Evolutionary conservation across 2,329 filamentous ascomycete species (phyloP).

Genomic region (Arthrobotrys entomopaga): DNA sequence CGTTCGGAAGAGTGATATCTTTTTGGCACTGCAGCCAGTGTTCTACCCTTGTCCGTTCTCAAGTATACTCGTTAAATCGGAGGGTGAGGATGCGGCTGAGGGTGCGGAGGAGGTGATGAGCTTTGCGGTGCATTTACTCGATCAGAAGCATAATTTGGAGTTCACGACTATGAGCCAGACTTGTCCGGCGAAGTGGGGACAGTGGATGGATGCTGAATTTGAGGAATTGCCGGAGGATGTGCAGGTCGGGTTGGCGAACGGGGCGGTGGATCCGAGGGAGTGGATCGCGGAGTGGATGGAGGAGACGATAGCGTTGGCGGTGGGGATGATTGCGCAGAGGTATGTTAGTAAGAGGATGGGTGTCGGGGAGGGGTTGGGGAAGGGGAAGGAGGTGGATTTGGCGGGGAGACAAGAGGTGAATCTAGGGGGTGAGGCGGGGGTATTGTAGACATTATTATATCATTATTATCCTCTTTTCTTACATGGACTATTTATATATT

Average conservation of each 20-base stretch:
- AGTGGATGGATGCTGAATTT: constrained; percentile 81
- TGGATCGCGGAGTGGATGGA: constrained; percentile 99
- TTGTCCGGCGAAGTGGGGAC: constrained; percentile 84
- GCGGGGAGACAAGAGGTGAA: constrained; percentile 69
- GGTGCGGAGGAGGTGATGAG: constrained; percentile 72
- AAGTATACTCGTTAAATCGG: constrained; percentile 68
- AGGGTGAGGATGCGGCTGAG: constrained; percentile 67
- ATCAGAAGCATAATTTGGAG: constrained; percentile 89
- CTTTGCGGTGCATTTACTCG: constrained; percentile 82
- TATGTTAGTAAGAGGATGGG: constrained; percentile 97
- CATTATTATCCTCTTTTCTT: neutral
- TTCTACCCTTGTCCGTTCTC: constrained; percentile 70
- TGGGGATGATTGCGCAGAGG: constrained; percentile 89
- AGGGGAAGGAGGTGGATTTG: constrained; percentile 68
- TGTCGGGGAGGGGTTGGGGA: constrained; percentile 81
- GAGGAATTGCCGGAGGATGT: constrained; percentile 81
- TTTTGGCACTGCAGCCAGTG: constrained; percentile 92
- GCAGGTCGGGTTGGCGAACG: constrained; percentile 78
- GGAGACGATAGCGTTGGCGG: constrained; percentile 78
- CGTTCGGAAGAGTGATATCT: constrained; percentile 90
- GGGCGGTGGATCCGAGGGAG: constrained; percentile 87
- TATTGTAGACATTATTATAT: constrained; percentile 63
- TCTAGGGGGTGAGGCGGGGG: constrained; percentile 70
- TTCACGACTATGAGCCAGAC: constrained; percentile 85
- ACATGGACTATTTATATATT: no score